Evolutionary conservation across 2,329 filamentous ascomycete genomes (phyloP).

Genomic region (Ambrosiella beaveri): DNA sequence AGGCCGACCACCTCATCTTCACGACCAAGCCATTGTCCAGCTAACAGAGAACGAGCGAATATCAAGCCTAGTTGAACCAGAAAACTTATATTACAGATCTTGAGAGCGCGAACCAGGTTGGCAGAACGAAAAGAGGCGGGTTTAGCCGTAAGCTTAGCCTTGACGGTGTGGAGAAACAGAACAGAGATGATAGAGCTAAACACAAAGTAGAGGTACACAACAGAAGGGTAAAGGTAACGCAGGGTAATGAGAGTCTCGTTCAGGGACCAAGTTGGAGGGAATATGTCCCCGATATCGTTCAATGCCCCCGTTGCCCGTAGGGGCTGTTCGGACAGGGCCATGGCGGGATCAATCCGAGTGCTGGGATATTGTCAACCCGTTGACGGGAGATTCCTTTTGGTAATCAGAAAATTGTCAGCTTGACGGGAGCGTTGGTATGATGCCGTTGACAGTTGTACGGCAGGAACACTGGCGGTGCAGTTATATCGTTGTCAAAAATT

Average conservation of each 20-base stretch:
- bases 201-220: slow-evolving; percentile 40
- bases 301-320: not conserved
- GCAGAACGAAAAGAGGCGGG: slow-evolving; percentile 24
- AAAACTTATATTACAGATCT: slow-evolving; percentile 21
- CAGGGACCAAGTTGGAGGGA: slow-evolving; percentile 3
- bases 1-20: slow-evolving; percentile 37
- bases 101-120: slow-evolving; percentile 13
- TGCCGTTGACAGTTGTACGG: too few relatives aligned
- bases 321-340: not conserved
- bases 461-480: too few relatives aligned
- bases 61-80: slow-evolving; percentile 29
- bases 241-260: slow-evolving; percentile 2
- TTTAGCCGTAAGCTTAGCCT: slow-evolving; percentile 20
- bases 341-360: not conserved
- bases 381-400: not conserved
- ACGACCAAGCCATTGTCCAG: slow-evolving; percentile 25
- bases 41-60: slow-evolving; percentile 21
- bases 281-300: not conserved
- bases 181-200: slow-evolving; percentile 32
- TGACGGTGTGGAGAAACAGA: slow-evolving; percentile 34
- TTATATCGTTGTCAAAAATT: too few relatives aligned
- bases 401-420: not conserved
- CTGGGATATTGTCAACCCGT: too few relatives aligned
- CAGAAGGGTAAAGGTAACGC: slow-evolving; percentile 41
- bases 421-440: too few relatives aligned